Evolutionary conservation across 2,329 filamentous ascomycete species (phyloP).

Genomic region (Exophiala alcalophila): DNA sequence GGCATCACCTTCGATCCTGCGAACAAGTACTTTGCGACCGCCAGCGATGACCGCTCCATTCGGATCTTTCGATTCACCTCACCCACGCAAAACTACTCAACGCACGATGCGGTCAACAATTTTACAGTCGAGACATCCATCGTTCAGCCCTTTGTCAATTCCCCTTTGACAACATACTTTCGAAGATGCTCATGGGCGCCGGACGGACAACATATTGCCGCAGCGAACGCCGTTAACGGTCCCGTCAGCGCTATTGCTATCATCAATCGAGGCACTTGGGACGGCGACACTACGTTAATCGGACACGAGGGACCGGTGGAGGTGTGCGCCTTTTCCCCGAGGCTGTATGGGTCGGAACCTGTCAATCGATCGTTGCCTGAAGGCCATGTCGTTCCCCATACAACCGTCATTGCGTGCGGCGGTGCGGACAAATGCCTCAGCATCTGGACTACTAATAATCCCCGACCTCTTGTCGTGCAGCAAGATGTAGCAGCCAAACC

Average conservation of each 20-base stretch:
- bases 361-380: constrained; percentile 48
- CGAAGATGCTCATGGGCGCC: constrained; percentile 96
- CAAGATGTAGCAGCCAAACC: constrained; percentile 88
- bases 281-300: constrained; percentile 94
- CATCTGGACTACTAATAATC: constrained; percentile 96
- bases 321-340: constrained; percentile 93
- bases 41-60: constrained; percentile 93
- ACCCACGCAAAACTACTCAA: constrained; percentile 82
- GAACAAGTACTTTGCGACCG: constrained; percentile 98
- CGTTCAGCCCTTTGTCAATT: constrained; percentile 79
- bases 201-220: constrained; percentile 93
- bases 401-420: constrained; percentile 94
- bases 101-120: constrained; percentile 95
- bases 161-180: constrained; percentile 94
- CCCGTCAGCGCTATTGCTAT: constrained; percentile 97
- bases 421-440: constrained; percentile 95
- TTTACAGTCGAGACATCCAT: constrained; percentile 95
- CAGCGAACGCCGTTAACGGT: constrained; percentile 93
- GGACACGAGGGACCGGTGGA: constrained; percentile 96
- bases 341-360: constrained; percentile 77
- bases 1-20: constrained; percentile 97
- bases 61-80: constrained; percentile 95
- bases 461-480: constrained; percentile 81
- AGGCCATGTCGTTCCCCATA: constrained; percentile 51
- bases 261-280: constrained; percentile 87